These are phyloP conservation scores for Rhododendron simsii DNA, from an alignment of 148 eudicot genomes.

Conservation along the genomic window DNA sequence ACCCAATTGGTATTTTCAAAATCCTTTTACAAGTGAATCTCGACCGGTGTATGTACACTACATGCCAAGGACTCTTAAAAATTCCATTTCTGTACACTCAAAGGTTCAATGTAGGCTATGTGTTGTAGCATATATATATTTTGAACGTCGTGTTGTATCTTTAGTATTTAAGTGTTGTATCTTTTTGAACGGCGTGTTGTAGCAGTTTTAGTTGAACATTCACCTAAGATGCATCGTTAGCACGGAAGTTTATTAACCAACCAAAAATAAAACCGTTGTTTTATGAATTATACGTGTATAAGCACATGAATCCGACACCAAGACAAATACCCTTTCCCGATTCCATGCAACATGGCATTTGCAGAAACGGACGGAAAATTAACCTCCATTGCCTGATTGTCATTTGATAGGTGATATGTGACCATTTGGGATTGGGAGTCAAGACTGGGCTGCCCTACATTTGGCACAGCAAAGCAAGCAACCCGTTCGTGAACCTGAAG, in stretches of 20 bases:
- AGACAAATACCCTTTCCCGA: not conserved
- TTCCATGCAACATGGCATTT: not conserved
- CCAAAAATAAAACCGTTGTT: not conserved
- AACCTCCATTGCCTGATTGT: constrained; percentile 1
- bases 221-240: not conserved
- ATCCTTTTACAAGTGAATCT: not conserved
- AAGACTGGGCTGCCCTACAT: constrained; percentile 75
- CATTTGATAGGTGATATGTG: constrained; percentile 48
- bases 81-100: not conserved
- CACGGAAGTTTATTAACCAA: not conserved
- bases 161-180: not conserved
- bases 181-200: no score
- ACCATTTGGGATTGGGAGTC: constrained; percentile 60
- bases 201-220: not conserved
- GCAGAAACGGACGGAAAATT: no score
- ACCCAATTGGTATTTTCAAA: not conserved
- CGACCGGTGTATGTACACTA: not conserved
- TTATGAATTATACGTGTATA: not conserved
- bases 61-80: not conserved
- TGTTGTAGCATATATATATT: no score
- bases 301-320: not conserved
- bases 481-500: constrained; percentile 67
- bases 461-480: constrained; percentile 78
- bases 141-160: not conserved
- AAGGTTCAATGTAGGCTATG: not conserved